Evolutionary conservation across 2,329 filamentous ascomycete species (phyloP).

Genomic region (Monosporascus sp.): DNA sequence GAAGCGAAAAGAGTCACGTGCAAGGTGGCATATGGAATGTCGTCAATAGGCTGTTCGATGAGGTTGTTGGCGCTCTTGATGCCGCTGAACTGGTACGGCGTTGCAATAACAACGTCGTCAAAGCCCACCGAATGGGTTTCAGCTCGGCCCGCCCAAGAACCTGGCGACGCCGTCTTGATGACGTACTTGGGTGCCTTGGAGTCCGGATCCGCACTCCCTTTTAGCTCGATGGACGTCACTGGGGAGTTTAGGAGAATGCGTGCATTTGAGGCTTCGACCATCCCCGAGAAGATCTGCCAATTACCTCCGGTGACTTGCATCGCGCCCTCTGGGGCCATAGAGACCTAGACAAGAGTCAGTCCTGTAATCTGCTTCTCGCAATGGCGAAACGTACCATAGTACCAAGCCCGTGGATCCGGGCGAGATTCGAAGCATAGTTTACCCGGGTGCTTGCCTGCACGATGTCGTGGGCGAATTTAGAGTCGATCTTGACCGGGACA

Average conservation of each 20-base stretch:
- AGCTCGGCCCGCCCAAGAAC: constrained; percentile 14
- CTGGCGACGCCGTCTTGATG: constrained; percentile 31
- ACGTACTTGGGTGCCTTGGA: constrained; percentile 40
- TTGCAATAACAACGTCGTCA: constrained; percentile 77
- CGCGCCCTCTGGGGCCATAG: constrained; percentile 82
- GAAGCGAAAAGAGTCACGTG: constrained; percentile 89
- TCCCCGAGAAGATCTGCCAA: constrained; percentile 86
- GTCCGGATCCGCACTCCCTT: constrained; percentile 34
- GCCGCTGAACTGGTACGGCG: constrained; percentile 74
- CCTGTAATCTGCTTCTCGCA: neutral
- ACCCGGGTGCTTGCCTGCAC: constrained; percentile 88
- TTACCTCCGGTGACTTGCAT: constrained; percentile 79
- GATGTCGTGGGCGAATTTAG: constrained; percentile 57
- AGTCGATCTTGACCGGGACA: neutral
- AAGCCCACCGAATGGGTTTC: constrained; percentile 50
- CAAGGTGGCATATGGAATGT: constrained; percentile 78
- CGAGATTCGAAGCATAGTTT: constrained; percentile 89
- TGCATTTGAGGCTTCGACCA: constrained; percentile 63
- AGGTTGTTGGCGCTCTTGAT: constrained; percentile 61
- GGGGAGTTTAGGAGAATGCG: constrained; percentile 59
- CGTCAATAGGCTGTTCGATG: constrained; percentile 64
- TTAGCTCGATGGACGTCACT: constrained; percentile 54
- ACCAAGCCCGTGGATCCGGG: constrained; percentile 81
- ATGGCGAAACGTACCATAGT: constrained; percentile 54
- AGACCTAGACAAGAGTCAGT: constrained; percentile 44